These are phyloP conservation scores for Gigaspora rosea DNA, from an alignment of 192 early-diverging fungal species.

Conservation along the genomic window DNA sequence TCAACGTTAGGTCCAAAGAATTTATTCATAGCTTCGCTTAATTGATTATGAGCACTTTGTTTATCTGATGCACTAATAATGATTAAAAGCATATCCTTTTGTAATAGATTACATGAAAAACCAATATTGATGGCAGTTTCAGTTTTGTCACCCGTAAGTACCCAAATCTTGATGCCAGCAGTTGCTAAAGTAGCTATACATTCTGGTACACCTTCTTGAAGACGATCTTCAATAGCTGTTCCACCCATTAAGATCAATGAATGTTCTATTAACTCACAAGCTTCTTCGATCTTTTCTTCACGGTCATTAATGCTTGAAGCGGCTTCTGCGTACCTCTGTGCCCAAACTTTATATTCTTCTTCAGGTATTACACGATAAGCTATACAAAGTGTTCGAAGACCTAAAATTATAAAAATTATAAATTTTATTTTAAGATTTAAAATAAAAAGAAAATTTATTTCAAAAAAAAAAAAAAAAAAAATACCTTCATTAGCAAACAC, in stretches of 20 bases:
- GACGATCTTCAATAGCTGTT: constrained; percentile 97
- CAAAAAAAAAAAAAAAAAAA: too few relatives aligned
- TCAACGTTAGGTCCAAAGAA: constrained; percentile 48
- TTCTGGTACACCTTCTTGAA: constrained; percentile 97
- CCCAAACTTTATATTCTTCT: constrained; percentile 73
- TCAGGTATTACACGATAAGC: constrained; percentile 73
- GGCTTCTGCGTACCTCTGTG: constrained; percentile 71
- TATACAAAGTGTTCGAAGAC: constrained; percentile 88
- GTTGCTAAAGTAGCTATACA: constrained; percentile 80
- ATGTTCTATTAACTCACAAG: constrained; percentile 79
- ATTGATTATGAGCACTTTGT: constrained; percentile 62
- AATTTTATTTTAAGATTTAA: neutral
- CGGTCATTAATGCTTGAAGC: constrained; percentile 72
- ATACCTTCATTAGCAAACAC: constrained; percentile 76
- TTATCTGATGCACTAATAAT: constrained; percentile 64
- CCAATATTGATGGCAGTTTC: constrained; percentile 99
- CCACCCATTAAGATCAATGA: constrained; percentile 84
- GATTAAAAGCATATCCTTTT: constrained; percentile 80
- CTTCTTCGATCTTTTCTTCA: constrained; percentile 77
- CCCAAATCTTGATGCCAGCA: constrained; percentile 95
- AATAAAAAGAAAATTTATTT: too few relatives aligned
- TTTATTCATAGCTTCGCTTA: constrained; percentile 65
- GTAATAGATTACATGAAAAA: constrained; percentile 88
- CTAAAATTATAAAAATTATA: constrained; percentile 28
- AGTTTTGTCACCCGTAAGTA: constrained; percentile 95